Conservation (phyloP, 371 early-diverging fungal species). For the Lichtheimia corymbifera region DNA sequence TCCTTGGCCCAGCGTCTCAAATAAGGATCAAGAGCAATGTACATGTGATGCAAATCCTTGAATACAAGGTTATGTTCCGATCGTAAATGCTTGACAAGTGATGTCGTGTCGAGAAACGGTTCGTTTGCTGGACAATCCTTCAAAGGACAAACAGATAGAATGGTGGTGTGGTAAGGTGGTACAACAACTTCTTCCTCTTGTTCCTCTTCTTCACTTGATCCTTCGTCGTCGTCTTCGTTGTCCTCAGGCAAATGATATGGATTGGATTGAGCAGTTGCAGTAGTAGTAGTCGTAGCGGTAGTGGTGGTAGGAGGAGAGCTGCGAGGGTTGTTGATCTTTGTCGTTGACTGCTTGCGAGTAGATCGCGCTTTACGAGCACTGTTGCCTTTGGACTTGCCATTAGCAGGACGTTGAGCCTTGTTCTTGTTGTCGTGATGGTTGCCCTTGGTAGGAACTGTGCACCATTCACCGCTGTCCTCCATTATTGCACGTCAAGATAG, state of each 20-base stretch:
- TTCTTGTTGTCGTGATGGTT: conserved; percentile 1
- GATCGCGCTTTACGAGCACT: background rate
- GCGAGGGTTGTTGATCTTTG: conserved; percentile 1
- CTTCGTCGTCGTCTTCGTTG: conserved; percentile 48
- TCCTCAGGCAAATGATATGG: conserved; percentile 20
- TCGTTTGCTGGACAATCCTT: conserved; percentile 46
- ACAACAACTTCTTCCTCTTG: conserved; percentile 50
- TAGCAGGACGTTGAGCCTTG: background rate
- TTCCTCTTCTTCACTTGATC: conserved; percentile 44
- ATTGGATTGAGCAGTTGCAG: background rate
- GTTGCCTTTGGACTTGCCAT: background rate
- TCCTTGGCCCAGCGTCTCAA: conserved; percentile 70
- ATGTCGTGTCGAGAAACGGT: conserved; percentile 67
- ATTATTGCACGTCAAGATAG: background rate
- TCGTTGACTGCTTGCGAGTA: background rate
- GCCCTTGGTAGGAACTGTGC: conserved; percentile 11
- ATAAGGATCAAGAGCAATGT: conserved; percentile 78
- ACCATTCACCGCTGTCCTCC: conserved; percentile 19
- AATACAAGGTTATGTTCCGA: conserved; percentile 67
- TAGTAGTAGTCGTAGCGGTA: background rate
- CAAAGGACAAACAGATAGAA: conserved; percentile 59
- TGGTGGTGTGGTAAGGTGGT: conserved; percentile 65
- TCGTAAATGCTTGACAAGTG: conserved; percentile 69
- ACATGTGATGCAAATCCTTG: conserved; percentile 79
- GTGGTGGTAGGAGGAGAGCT: background rate